A percentile compares a stretch with the other conserved stretches of the same genome.
phyloP scores from a whole-genome alignment of 2,329 filamentous ascomycete genomes.

The Talaromyces sp. region DNA sequence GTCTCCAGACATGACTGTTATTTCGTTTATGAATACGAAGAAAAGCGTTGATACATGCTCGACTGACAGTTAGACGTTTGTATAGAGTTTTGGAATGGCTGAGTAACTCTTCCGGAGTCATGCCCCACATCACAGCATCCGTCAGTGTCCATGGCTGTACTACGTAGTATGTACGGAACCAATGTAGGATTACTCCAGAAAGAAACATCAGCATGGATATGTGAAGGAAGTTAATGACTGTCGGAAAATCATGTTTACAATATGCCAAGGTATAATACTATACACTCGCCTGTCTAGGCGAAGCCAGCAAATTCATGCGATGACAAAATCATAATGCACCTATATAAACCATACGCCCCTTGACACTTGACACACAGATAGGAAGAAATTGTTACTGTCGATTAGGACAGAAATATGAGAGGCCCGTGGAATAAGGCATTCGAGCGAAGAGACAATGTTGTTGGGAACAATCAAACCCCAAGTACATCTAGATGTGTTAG shows the following conservation, averaged over 20 bases:
- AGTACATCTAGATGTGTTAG: not conserved
- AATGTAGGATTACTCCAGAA: not conserved
- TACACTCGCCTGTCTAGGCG: constrained; percentile 19
- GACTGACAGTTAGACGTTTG: not conserved
- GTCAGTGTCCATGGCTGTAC: not conserved
- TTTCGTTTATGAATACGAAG: not conserved
- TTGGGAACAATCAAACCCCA: not conserved
- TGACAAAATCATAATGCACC: constrained; percentile 20
- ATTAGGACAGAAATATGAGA: constrained; percentile 1
- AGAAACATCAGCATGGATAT: not conserved
- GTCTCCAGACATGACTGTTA: not conserved
- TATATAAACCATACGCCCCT: constrained; percentile 32
- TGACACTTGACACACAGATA: constrained; percentile 31
- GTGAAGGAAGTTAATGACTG: not conserved
- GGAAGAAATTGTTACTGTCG: constrained; percentile 18
- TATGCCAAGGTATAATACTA: constrained; percentile 19
- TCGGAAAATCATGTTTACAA: constrained; percentile 4
- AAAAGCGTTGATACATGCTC: not conserved
- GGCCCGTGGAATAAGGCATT: not conserved
- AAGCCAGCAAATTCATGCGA: constrained; percentile 21
- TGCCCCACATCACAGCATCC: not conserved
- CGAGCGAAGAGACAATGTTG: not conserved
- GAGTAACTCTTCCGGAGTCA: not conserved
- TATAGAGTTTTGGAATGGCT: not conserved
- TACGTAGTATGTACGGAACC: not conserved